These are phyloP conservation scores for Trebouxia sp. DNA, from an alignment of 139 green algal species.

Conservation along the genomic window DNA sequence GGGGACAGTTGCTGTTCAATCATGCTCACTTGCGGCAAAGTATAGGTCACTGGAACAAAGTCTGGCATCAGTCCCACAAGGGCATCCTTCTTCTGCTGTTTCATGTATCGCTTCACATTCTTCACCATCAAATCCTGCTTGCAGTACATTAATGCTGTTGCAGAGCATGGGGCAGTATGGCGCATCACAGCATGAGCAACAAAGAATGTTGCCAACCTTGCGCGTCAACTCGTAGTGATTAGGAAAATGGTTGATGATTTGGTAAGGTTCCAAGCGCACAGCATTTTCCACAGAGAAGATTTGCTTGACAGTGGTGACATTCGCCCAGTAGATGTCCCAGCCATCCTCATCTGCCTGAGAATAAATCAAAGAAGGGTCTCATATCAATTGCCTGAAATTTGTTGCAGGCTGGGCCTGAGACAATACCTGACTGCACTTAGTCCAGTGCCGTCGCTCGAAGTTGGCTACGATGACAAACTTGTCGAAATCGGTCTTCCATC, in stretches of 20 bases:
- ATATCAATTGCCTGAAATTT: not conserved
- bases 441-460: conserved; percentile 65
- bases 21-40: conserved; percentile 50
- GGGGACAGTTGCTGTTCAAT: conserved; percentile 1
- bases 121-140: conserved; percentile 76
- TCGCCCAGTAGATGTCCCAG: conserved; percentile 81
- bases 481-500: conserved; percentile 63
- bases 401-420: not conserved
- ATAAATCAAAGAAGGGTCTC: not conserved
- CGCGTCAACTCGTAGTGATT: conserved; percentile 86
- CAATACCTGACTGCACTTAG: not conserved
- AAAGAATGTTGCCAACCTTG: conserved; percentile 50
- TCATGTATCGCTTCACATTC: conserved; percentile 80
- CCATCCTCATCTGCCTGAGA: conserved; percentile 41
- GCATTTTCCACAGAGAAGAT: conserved; percentile 53
- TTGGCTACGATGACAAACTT: conserved; percentile 66
- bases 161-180: not conserved
- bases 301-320: conserved; percentile 53
- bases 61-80: not conserved
- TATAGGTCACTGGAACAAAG: conserved; percentile 69
- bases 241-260: conserved; percentile 85
- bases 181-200: not conserved
- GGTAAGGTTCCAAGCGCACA: conserved; percentile 57
- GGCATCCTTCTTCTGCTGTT: conserved; percentile 54
- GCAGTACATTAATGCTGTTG: not conserved